Base-by-base conservation (phyloP, 1,284 basidiomycete genomes). In the Ustilago bromivora region DNA sequence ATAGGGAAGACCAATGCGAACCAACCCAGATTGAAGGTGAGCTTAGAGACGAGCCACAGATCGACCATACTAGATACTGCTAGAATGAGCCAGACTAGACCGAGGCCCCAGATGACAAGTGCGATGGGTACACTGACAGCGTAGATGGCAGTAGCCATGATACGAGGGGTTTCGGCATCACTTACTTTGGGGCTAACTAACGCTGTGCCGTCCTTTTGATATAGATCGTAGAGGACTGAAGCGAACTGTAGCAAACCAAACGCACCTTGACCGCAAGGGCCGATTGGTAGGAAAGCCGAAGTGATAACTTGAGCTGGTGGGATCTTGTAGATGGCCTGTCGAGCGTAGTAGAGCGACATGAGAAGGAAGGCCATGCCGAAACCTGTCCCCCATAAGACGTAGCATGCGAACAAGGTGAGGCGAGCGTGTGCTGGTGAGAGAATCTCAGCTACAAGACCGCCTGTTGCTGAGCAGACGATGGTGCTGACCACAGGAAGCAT, bases 401-500 rank as follows among this genome's bases (percentile, higher is more conserved):
- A 87, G 9, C 89, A 89, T 43, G 89, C 86, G 15, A 88, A 83
- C 31, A 90, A 72, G 6, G 92, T 92, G 34, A 91, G 81, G 40
- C 65, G 56, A 4, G 91, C 91, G 69, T 90, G 88, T 0, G 84
- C 67, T 0, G 87, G 84, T 34, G 89, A 89, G 75, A 89, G 88
- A 2, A 89, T 87, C 4, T 87, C 78, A 1, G 91, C 89, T 7
- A 93, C 86, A 51, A 91, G 84, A 0, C 89, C 90, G 2, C 92
- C 92, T 0, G 91, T 88, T 1, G 92, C 90, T 0, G 91, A 88
- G 0, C 89, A 89, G 81, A 94, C 93, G 43, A 92, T 89, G 0
- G 91, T 88, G 0, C 92, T 89, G 3, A 93, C 91, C 9, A 93
- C 89, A 0, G 93, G 93, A 49, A 93, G 89, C 3, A 94, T 61